Base-by-base conservation (phyloP, 495 filamentous ascomycete species). In the Penicillium parvum region DNA sequence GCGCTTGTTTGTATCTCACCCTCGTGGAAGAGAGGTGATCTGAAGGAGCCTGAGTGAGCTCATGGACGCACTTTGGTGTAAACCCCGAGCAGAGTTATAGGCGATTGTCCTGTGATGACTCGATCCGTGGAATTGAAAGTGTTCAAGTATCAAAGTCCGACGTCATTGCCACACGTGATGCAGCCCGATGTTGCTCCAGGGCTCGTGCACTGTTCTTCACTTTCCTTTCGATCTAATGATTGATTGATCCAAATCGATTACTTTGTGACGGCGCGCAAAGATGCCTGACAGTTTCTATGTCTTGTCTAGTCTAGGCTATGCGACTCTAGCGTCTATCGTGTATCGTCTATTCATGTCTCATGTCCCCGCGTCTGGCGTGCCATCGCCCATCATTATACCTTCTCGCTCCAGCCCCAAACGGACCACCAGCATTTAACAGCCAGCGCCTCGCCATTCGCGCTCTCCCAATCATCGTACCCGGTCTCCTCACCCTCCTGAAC, bases 381-480 rank as follows among this genome's bases (percentile, higher is more conserved):
- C 26, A 25, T 40, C 25, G 50, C 12, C 20, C 18, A n/a, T n/a
- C 7, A n/a, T 47, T 53, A 68, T 34, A 68, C 49, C 54, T 61
- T 64, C 52, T 74, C 69, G 38, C 59, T 66, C 74, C 72, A 75
- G 15, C 67, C 66, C 78, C 79, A 85, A 26, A 82, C 57, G 7
- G 73, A 74, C 83, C 82, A 87, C 83, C 80, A 84, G 57, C 81
- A 84, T 22, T 61, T 68, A 17, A 86, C 80, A 25, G 72, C 74
- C 9, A 71, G 56, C 29, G 66, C 72, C 20, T 64, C 70, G 12
- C 66, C 74, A 32, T 68, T 64, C 1, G 58, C 60, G 26, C 61
- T 57, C 26, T 76, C 79, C 85, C 85, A 88, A 52, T 89, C 85
- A 55, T 88, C 85, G 44, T 74, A 74, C 2, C 84, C 85, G 2